Evolutionary conservation across 2,329 filamentous ascomycete species (phyloP).

Genomic region (Pseudocercospora macadamiae): DNA sequence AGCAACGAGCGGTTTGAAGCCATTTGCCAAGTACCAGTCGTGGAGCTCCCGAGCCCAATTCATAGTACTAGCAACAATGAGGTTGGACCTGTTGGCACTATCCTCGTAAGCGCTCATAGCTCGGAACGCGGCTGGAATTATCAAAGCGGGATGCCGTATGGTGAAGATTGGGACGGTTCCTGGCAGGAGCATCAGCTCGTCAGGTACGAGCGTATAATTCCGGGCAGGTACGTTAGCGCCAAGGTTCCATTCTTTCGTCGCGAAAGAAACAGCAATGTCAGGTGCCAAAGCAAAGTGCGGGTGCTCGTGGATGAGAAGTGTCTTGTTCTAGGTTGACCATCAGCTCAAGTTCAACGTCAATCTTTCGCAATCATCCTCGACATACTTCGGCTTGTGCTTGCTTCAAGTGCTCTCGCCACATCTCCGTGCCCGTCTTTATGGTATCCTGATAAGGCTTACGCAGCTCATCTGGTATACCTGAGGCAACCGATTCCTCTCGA

Average conservation of each 20-base stretch:
- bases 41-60: slow-evolving; percentile 39
- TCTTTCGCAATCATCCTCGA: too few relatives aligned
- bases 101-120: background rate
- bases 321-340: slow-evolving; percentile 2
- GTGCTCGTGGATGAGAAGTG: slow-evolving; percentile 12
- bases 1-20: slow-evolving; percentile 36
- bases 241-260: background rate
- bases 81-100: slow-evolving; percentile 17
- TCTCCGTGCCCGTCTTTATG: background rate
- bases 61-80: slow-evolving; percentile 34
- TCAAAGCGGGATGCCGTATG: slow-evolving; percentile 45
- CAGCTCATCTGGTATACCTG: background rate
- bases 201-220: slow-evolving; percentile 38
- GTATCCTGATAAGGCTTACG: background rate
- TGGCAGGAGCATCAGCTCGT: slow-evolving; percentile 39
- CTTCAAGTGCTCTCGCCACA: background rate
- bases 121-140: slow-evolving; percentile 43
- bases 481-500: background rate
- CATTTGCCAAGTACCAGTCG: slow-evolving; percentile 36
- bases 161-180: slow-evolving; percentile 38
- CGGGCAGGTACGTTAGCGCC: background rate
- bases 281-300: slow-evolving; percentile 7
- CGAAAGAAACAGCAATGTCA: background rate
- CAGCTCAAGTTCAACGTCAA: background rate
- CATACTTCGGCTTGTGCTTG: background rate